Percentiles rank a stretch among this genome's conserved stretches.
phyloP scores from a whole-genome alignment of 805 yeast species.

The Cyberlindnera samutprakarnensis region DNA sequence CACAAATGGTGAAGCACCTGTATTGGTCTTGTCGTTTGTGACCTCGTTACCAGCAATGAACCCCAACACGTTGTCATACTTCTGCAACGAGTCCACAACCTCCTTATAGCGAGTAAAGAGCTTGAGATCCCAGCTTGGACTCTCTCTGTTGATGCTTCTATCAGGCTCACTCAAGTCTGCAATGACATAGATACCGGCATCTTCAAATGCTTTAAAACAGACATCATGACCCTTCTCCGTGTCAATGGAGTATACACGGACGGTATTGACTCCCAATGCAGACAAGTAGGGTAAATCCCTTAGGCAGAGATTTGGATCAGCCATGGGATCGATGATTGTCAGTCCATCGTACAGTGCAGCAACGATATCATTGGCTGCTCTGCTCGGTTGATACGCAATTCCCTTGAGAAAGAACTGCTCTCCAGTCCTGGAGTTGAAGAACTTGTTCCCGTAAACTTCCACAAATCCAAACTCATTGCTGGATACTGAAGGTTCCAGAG shows the following conservation, averaged over 20 bases:
- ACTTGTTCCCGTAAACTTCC: slow-evolving; percentile 64
- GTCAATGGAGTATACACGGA: slow-evolving; percentile 84
- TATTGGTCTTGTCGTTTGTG: slow-evolving; percentile 72
- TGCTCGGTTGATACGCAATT: slow-evolving; percentile 74
- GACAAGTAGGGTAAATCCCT: slow-evolving; percentile 77
- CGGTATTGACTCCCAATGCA: slow-evolving; percentile 63
- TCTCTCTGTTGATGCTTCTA: slow-evolving; percentile 64
- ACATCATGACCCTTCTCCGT: slow-evolving; percentile 61
- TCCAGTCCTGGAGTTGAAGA: slow-evolving; percentile 64
- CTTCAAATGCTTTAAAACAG: slow-evolving; percentile 68
- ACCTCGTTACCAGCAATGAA: slow-evolving; percentile 99
- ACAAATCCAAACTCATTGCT: too few relatives aligned
- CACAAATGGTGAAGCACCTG: slow-evolving; percentile 88
- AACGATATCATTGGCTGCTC: slow-evolving; percentile 29
- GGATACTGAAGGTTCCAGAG: too few relatives aligned
- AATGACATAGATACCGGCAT: slow-evolving; percentile 87
- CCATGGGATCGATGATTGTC: slow-evolving; percentile 64
- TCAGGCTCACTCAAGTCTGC: slow-evolving; percentile 88
- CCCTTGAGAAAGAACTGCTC: slow-evolving; percentile 85
- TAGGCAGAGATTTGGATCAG: slow-evolving; percentile 59
- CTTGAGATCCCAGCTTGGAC: slow-evolving; percentile 71
- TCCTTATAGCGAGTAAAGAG: slow-evolving; percentile 70
- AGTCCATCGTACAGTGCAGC: slow-evolving; percentile 16
- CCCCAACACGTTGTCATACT: slow-evolving; percentile 79
- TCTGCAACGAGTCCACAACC: slow-evolving; percentile 74